Evolutionary conservation across 2,329 filamentous ascomycete genomes (phyloP).

Genomic region (Pseudogymnoascus sp.): DNA sequence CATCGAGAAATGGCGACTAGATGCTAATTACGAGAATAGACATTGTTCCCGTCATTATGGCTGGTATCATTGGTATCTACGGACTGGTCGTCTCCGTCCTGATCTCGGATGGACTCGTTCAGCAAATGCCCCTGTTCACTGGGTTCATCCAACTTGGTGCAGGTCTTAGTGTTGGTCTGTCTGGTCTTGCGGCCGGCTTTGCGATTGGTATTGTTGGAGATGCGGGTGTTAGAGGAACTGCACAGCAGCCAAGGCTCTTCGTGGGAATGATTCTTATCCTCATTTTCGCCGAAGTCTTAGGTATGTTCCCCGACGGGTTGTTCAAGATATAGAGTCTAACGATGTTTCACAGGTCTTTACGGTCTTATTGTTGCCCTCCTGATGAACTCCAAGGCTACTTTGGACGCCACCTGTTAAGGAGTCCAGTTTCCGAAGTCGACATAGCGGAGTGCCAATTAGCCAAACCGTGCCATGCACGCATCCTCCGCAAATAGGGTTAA

Average conservation of each 20-base stretch:
- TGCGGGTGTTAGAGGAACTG: slow-evolving; percentile 78
- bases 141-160: slow-evolving; percentile 81
- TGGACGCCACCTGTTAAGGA: slow-evolving; percentile 53
- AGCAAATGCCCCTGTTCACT: slow-evolving; percentile 66
- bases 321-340: slow-evolving; percentile 22
- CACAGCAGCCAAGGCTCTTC: slow-evolving; percentile 59
- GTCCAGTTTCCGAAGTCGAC: neutral
- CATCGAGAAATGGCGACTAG: neutral
- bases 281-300: slow-evolving; percentile 78
- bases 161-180: slow-evolving; percentile 71
- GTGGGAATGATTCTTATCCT: slow-evolving; percentile 77
- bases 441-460: slow-evolving; percentile 1
- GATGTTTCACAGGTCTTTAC: slow-evolving; percentile 67
- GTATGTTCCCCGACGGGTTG: slow-evolving; percentile 36
- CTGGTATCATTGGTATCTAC: slow-evolving; percentile 99
- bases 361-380: slow-evolving; percentile 96
- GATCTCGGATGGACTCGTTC: slow-evolving; percentile 70
- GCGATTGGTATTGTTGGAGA: slow-evolving; percentile 85
- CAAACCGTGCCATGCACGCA: neutral
- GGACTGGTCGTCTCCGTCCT: slow-evolving; percentile 81
- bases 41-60: slow-evolving; percentile 99
- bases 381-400: slow-evolving; percentile 91
- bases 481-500: slow-evolving; percentile 1
- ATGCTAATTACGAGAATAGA: slow-evolving; percentile 45
- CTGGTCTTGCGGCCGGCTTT: slow-evolving; percentile 77